A percentile compares a stretch with the other conserved stretches of the same genome.
These are phyloP conservation scores for Testicularia cyperi DNA, from an alignment of 1,284 basidiomycete genomes.

Conservation along the genomic window DNA sequence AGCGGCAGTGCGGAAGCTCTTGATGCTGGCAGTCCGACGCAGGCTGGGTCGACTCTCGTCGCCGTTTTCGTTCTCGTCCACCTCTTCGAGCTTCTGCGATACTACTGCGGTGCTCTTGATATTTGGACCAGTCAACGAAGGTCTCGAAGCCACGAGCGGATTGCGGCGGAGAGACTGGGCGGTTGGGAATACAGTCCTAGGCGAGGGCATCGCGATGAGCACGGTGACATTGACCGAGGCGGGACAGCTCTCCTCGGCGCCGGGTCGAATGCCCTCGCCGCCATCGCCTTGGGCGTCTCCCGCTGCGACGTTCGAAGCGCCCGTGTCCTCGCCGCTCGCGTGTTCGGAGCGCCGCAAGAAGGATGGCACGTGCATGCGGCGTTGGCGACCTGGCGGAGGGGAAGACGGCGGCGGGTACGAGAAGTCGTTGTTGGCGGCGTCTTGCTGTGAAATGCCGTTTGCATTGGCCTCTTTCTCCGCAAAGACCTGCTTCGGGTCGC, in stretches of 20 bases:
- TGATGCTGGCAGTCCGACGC: slow-evolving; percentile 41
- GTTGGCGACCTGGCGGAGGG: slow-evolving; percentile 4
- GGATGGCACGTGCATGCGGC: slow-evolving; percentile 28
- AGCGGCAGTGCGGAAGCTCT: slow-evolving; percentile 40
- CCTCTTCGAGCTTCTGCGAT: slow-evolving; percentile 34
- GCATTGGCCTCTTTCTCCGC: too few species aligned
- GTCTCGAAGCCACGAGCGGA: slow-evolving; percentile 11
- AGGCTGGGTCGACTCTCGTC: slow-evolving; percentile 17
- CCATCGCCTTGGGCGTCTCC: slow-evolving; percentile 2
- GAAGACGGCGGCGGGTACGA: slow-evolving; percentile 20
- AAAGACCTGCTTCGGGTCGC: slow-evolving; percentile 1
- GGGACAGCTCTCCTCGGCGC: slow-evolving; percentile 15
- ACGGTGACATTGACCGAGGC: slow-evolving; percentile 51
- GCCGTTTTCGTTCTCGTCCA: slow-evolving; percentile 36
- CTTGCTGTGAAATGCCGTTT: not conserved
- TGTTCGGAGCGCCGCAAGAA: slow-evolving; percentile 25
- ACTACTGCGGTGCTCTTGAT: slow-evolving; percentile 8
- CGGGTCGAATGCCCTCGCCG: slow-evolving; percentile 1
- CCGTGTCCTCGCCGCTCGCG: slow-evolving; percentile 5
- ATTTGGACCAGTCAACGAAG: slow-evolving; percentile 15
- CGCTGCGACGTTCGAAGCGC: not conserved
- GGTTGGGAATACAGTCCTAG: slow-evolving; percentile 44
- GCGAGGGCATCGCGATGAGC: slow-evolving; percentile 52
- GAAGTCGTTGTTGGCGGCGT: slow-evolving; percentile 5
- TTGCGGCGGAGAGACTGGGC: slow-evolving; percentile 4